These are phyloP conservation scores for Macrophomina phaseolina DNA, from an alignment of 2,329 filamentous ascomycete species.

Conservation along the genomic window DNA sequence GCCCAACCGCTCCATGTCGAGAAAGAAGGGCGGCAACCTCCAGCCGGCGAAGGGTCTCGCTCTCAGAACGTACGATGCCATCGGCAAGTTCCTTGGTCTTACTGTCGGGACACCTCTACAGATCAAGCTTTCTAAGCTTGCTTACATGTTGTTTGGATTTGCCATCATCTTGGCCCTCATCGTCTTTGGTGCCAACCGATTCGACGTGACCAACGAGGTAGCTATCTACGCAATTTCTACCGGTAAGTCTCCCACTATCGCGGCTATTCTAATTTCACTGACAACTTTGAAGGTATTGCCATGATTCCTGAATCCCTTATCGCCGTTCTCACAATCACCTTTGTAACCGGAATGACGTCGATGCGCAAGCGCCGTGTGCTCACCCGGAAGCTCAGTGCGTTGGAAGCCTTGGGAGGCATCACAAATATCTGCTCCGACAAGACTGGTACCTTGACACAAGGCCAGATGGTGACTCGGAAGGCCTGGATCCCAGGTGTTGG, in stretches of 20 bases:
- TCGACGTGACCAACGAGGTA: constrained; percentile 45
- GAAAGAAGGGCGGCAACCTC: constrained; percentile 51
- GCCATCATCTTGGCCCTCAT: constrained; percentile 46
- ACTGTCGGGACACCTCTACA: constrained; percentile 32
- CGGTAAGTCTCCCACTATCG: constrained; percentile 27
- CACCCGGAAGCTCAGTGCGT: constrained; percentile 43
- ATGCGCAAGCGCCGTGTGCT: constrained; percentile 45
- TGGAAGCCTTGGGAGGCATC: constrained; percentile 45
- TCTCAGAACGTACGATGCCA: constrained; percentile 29
- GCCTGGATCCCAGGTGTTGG: constrained; percentile 43
- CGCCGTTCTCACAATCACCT: constrained; percentile 46
- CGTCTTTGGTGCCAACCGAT: constrained; percentile 43
- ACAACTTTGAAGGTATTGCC: constrained; percentile 34
- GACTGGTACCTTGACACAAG: constrained; percentile 50
- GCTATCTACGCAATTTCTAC: constrained; percentile 46
- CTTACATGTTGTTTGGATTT: constrained; percentile 40
- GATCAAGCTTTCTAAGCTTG: constrained; percentile 32
- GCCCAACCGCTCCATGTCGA: constrained; percentile 37
- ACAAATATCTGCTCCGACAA: constrained; percentile 60
- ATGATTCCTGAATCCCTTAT: constrained; percentile 42
- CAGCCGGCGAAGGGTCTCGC: constrained; percentile 48
- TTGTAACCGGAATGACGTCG: constrained; percentile 44
- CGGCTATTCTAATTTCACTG: not conserved
- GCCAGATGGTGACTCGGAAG: constrained; percentile 43
- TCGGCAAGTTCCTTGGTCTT: constrained; percentile 36